Evolutionary conservation across 257 asterid genomes (phyloP), one percentile per base, ranked within the genome.

Genomic region (Petrea volubilis): DNA sequence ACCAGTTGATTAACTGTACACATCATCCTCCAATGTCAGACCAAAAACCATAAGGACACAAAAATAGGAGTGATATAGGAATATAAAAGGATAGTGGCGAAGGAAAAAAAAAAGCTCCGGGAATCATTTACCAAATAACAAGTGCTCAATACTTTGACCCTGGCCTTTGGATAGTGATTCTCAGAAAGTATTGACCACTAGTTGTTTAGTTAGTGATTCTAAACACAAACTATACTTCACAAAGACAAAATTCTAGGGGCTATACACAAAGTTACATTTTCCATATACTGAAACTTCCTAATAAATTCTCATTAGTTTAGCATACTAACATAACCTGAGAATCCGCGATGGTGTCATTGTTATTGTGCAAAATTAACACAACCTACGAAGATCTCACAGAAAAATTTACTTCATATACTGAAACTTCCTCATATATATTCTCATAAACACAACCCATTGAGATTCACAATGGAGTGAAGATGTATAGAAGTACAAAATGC

Each of bases 11-110:
- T 64, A 43, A 24, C 70, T 53, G 15, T 27, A 25, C 7, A 47
- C 44, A 46, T 65, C 59, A 28, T 51, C 60, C 71, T 49, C 51
- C 51, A 33, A 51, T 36, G 33, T 31, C 34, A 67, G 51, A 52
- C 49, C 36, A 23, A 53, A 59, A 52, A 31, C 36, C 68, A 23
- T 6, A 40, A 40, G n/a, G 68, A 61, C 34, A 33, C 51, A 20
- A 50, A 1, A 20, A 50, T 20, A 34, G 10, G 50, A 68, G 51
- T 25, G 38, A 25, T 33, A 21, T 12, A 10, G 25, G 28, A 51
- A 50, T 17, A 38, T 8, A 36, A 52, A 55, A 27, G 20, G 25
- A 28, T 18, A 18, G 17, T 18, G 65, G 50, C 27, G 18, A 6
- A 3, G 21, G 2, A n/a, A 11, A 55, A 34, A 68, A 31, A 13